Percentiles rank a stretch among this genome's conserved stretches.
These are phyloP conservation scores for Parmelia sp. DNA, from an alignment of 495 filamentous ascomycete species.

Conservation along the genomic window DNA sequence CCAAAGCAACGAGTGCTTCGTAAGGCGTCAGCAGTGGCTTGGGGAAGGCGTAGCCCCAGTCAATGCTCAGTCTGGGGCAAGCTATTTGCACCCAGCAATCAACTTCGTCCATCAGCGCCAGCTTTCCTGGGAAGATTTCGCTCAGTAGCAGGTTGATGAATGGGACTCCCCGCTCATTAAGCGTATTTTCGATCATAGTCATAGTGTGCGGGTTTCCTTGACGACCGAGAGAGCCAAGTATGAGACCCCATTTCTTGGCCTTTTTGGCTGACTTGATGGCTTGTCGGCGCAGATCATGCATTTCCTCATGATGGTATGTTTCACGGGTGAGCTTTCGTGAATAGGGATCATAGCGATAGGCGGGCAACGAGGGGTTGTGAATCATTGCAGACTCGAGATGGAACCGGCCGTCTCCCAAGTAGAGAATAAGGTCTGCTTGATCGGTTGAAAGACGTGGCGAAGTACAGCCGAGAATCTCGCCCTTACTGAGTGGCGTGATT, in stretches of 20 bases:
- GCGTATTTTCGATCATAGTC: constrained; percentile 69
- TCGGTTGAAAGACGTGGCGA: constrained; percentile 62
- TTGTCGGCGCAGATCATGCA: constrained; percentile 69
- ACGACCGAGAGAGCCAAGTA: constrained; percentile 83
- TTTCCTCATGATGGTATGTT: constrained; percentile 80
- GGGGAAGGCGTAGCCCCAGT: constrained; percentile 97
- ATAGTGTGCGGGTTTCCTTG: constrained; percentile 96
- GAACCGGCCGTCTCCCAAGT: constrained; percentile 93
- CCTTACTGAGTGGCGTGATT: constrained; percentile 83
- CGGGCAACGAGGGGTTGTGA: constrained; percentile 81
- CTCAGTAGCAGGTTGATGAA: constrained; percentile 77
- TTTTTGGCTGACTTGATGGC: constrained; percentile 68
- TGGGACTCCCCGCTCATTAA: constrained; percentile 61
- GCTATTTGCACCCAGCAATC: constrained; percentile 98
- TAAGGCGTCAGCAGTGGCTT: constrained; percentile 87
- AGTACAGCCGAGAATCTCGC: constrained; percentile 94
- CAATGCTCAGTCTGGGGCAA: constrained; percentile 89
- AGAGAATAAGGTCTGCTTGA: constrained; percentile 72
- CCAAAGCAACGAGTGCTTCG: constrained; percentile 84
- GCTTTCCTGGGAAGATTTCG: constrained; percentile 93
- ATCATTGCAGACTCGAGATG: constrained; percentile 99
- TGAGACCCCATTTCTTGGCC: constrained; percentile 87
- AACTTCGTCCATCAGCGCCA: constrained; percentile 85
- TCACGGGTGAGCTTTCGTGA: constrained; percentile 85
- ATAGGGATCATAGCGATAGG: constrained; percentile 97